Evolutionary conservation across 2,329 filamentous ascomycete species (phyloP).

Genomic region (Zymoseptoria pseudotritici): DNA sequence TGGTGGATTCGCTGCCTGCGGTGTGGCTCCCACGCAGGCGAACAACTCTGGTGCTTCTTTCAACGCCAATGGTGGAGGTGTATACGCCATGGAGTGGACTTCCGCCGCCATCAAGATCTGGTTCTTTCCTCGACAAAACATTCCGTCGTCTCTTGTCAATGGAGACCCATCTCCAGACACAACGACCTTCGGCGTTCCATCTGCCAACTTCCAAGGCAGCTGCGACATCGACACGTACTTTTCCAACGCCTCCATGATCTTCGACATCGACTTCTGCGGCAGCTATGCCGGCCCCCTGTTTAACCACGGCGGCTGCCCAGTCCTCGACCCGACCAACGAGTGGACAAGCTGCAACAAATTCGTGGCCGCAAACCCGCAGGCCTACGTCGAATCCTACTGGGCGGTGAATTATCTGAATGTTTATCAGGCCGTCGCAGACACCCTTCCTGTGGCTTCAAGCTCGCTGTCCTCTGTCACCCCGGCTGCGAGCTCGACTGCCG

Average conservation of each 20-base stretch:
- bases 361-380: constrained; percentile 27
- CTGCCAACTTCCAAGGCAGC: constrained; percentile 52
- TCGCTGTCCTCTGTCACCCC: constrained; percentile 17
- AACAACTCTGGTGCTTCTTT: constrained; percentile 29
- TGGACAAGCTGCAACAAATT: constrained; percentile 25
- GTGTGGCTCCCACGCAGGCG: constrained; percentile 9
- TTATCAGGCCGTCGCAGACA: constrained; percentile 29
- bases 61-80: constrained; percentile 27
- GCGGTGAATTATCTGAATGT: constrained; percentile 35
- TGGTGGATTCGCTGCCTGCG: not conserved
- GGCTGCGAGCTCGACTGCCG: constrained; percentile 12
- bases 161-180: constrained; percentile 46
- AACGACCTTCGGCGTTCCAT: constrained; percentile 52
- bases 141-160: constrained; percentile 36
- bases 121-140: constrained; percentile 30
- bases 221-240: constrained; percentile 34
- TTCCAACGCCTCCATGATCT: constrained; percentile 32
- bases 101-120: constrained; percentile 28
- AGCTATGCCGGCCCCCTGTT: constrained; percentile 31
- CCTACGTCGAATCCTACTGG: constrained; percentile 34
- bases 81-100: constrained; percentile 32
- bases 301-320: constrained; percentile 16
- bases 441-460: constrained; percentile 19
- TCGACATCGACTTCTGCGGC: constrained; percentile 37
- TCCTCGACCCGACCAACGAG: constrained; percentile 20